Conservation (phyloP, 495 filamentous ascomycete species). For the Penicillium ochrochloron region DNA sequence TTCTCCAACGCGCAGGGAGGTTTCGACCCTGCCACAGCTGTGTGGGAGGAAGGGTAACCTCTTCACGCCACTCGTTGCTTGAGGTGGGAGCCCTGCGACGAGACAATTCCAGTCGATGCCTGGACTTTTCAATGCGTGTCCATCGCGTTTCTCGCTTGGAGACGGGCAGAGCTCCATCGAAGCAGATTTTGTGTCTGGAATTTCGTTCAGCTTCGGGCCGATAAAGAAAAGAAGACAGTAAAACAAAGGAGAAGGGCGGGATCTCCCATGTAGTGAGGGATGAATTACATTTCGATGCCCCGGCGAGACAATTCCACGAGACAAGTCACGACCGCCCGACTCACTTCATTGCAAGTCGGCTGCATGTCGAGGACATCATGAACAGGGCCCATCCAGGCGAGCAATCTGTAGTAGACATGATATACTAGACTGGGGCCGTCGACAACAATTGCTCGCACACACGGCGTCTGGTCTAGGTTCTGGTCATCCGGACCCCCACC, state of each 20-base stretch:
- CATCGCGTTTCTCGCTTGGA: slow-evolving; percentile 59
- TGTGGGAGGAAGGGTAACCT: slow-evolving; percentile 16
- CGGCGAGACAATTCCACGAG: slow-evolving; percentile 56
- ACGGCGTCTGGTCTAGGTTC: slow-evolving; percentile 4
- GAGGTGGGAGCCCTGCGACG: slow-evolving; percentile 22
- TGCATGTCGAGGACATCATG: slow-evolving; percentile 54
- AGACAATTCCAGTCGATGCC: slow-evolving; percentile 46
- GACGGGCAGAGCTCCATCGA: slow-evolving; percentile 74
- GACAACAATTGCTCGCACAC: slow-evolving; percentile 58
- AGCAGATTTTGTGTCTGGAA: slow-evolving; percentile 62
- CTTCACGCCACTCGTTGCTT: slow-evolving; percentile 11
- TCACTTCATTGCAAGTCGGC: slow-evolving; percentile 66
- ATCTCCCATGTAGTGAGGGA: not conserved
- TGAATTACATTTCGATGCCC: slow-evolving; percentile 63
- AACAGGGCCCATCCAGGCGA: slow-evolving; percentile 39
- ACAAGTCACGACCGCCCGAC: slow-evolving; percentile 61
- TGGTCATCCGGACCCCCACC: slow-evolving; percentile 12
- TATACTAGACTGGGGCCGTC: slow-evolving; percentile 80
- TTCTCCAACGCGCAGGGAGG: slow-evolving; percentile 32
- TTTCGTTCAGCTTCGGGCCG: slow-evolving; percentile 12
- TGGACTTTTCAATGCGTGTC: slow-evolving; percentile 51
- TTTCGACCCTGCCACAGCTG: slow-evolving; percentile 35
- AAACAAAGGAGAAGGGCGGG: not conserved
- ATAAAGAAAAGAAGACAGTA: not conserved
- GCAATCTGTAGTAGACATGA: slow-evolving; percentile 63